Conservation (phyloP, 2,329 filamentous ascomycete species). For the Fusarium metavorans region DNA sequence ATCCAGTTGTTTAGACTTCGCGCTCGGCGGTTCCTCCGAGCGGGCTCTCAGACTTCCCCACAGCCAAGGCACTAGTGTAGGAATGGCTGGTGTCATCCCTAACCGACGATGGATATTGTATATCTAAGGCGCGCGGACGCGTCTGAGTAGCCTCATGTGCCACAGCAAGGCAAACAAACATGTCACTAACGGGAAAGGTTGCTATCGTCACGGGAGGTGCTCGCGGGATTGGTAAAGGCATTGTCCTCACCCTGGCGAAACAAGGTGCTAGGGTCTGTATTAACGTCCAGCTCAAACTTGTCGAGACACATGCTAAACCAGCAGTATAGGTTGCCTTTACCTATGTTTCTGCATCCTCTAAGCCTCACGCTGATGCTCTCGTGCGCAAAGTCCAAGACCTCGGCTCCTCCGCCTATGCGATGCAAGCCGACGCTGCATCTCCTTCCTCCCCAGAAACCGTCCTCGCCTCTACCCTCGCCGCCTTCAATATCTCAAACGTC, state of each 20-base stretch:
- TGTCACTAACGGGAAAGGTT: conserved; percentile 1
- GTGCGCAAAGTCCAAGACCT: neutral
- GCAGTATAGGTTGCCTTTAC: neutral
- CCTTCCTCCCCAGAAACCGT: neutral
- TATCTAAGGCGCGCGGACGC: neutral
- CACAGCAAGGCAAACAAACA: neutral
- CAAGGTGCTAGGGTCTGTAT: conserved; percentile 9
- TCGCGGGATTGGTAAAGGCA: conserved; percentile 13
- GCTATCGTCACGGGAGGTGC: conserved; percentile 19
- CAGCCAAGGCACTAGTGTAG: neutral
- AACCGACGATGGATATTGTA: neutral
- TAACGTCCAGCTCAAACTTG: neutral
- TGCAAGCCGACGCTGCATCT: conserved; percentile 1
- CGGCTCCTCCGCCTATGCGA: neutral
- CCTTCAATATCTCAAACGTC: neutral
- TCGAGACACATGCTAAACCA: neutral
- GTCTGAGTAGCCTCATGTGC: neutral
- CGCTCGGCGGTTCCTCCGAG: neutral
- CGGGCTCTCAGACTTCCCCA: neutral
- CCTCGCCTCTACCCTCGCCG: neutral
- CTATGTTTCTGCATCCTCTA: neutral
- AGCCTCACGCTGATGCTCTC: neutral
- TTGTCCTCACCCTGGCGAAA: conserved; percentile 7
- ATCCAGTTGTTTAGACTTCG: neutral
- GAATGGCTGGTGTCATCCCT: neutral